phyloP scores from a whole-genome alignment of 225 moss, liverwort and hornwort genomes.

The Straminergon stramineum region DNA sequence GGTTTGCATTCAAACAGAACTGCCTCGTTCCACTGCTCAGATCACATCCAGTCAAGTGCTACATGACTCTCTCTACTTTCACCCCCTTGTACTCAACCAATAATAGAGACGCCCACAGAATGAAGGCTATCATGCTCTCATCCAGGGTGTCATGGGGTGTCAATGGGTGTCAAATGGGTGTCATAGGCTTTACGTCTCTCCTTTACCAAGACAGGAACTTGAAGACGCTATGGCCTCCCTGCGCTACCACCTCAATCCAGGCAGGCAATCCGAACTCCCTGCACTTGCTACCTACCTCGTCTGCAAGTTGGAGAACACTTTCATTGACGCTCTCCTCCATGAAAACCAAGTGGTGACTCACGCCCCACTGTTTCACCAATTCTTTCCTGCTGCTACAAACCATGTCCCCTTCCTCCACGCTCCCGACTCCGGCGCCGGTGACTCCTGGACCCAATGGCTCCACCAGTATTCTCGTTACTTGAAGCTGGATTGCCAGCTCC shows the following conservation, averaged over 20 bases:
- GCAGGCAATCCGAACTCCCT: background rate
- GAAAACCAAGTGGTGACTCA: background rate
- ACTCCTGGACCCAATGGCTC: slow-evolving; percentile 69
- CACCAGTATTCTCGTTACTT: slow-evolving; percentile 50
- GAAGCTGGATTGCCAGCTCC: slow-evolving; percentile 28
- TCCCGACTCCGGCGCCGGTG: slow-evolving; percentile 85
- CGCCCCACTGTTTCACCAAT: background rate
- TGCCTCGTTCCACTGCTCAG: background rate
- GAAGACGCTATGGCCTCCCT: background rate
- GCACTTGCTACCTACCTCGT: background rate
- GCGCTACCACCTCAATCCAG: background rate
- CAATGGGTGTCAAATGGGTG: background rate
- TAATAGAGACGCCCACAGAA: background rate
- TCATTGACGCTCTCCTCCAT: background rate
- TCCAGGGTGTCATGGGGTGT: background rate
- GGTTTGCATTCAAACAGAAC: background rate
- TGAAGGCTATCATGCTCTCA: background rate
- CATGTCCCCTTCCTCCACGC: slow-evolving; percentile 75
- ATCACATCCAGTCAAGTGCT: slow-evolving; percentile 1
- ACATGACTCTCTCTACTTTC: background rate
- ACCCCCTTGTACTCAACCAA: background rate
- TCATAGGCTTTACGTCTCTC: background rate
- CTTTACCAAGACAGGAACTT: background rate
- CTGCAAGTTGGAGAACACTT: background rate
- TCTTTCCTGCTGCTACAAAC: slow-evolving; percentile 25